A percentile compares a stretch with the other conserved stretches of the same genome.
phyloP scores from a whole-genome alignment of 179 eudicot species.

The Gypsophila paniculata region DNA sequence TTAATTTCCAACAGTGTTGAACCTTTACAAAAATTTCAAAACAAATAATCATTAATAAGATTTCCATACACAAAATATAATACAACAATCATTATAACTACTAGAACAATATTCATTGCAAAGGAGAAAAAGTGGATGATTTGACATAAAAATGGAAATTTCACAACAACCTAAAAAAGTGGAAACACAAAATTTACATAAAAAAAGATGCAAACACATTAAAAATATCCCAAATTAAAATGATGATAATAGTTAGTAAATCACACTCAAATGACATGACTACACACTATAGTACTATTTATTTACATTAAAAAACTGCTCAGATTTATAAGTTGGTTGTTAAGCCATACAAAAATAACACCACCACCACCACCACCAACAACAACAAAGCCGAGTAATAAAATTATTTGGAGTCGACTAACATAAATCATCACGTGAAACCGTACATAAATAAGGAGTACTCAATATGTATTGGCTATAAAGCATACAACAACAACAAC shows the following conservation, averaged over 20 bases:
- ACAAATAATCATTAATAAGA: neutral
- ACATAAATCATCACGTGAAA: too few species aligned
- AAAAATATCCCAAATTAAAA: neutral
- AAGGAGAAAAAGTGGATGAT: constrained; percentile 6
- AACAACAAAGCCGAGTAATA: too few species aligned
- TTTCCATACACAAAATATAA: neutral
- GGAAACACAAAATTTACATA: neutral
- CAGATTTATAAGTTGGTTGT: constrained; percentile 14
- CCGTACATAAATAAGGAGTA: too few species aligned
- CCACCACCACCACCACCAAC: too few species aligned
- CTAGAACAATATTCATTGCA: constrained; percentile 8
- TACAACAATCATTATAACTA: neutral
- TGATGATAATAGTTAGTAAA: constrained; percentile 20
- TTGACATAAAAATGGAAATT: constrained; percentile 23
- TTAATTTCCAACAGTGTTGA: constrained; percentile 76
- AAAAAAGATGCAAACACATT: neutral
- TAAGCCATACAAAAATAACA: constrained; percentile 23
- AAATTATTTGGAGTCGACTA: too few species aligned
- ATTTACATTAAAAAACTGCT: constrained; percentile 19
- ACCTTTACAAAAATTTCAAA: constrained; percentile 38
- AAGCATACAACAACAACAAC: too few species aligned
- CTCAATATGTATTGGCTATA: too few species aligned
- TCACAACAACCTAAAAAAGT: constrained; percentile 22
- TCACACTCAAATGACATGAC: constrained; percentile 32
- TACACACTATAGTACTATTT: constrained; percentile 12